phyloP scores from a whole-genome alignment of 108 stramenopile species.

The Skeletonema menzelii region DNA sequence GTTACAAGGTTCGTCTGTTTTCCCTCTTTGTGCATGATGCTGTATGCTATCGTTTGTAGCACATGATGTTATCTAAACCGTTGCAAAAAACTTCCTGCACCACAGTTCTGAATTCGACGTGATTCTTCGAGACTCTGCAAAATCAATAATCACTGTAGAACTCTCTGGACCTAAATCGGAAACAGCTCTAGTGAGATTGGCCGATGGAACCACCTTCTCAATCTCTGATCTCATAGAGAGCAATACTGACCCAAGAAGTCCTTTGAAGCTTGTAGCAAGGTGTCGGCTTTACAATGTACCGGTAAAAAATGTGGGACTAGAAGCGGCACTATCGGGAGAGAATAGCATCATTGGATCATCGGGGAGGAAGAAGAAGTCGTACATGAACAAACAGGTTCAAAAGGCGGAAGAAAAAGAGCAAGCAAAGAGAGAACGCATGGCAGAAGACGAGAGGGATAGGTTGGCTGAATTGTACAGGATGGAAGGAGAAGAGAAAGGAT shows the following conservation, averaged over 20 bases:
- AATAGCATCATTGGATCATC: slow-evolving; percentile 23
- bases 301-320: slow-evolving; percentile 60
- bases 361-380: slow-evolving; percentile 70
- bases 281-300: slow-evolving; percentile 73
- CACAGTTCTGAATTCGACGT: slow-evolving; percentile 60
- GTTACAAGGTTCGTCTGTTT: slow-evolving; percentile 34
- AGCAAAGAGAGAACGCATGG: slow-evolving; percentile 62
- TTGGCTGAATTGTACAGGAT: slow-evolving; percentile 53
- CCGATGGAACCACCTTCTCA: slow-evolving; percentile 79
- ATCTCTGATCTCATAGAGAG: slow-evolving; percentile 79
- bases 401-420: slow-evolving; percentile 69
- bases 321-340: slow-evolving; percentile 44
- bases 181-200: slow-evolving; percentile 65
- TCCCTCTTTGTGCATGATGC: neutral
- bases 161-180: slow-evolving; percentile 75
- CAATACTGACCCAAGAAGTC: slow-evolving; percentile 72
- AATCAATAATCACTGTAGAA: slow-evolving; percentile 66
- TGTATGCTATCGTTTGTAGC: too few species aligned
- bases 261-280: slow-evolving; percentile 66
- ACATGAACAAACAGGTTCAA: slow-evolving; percentile 74
- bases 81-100: neutral
- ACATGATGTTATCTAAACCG: neutral
- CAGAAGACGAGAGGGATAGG: slow-evolving; percentile 73
- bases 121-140: slow-evolving; percentile 65
- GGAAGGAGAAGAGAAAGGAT: slow-evolving; percentile 25